Base-by-base conservation (phyloP, 805 yeast species). In the Diddensiella santjacobensis region DNA sequence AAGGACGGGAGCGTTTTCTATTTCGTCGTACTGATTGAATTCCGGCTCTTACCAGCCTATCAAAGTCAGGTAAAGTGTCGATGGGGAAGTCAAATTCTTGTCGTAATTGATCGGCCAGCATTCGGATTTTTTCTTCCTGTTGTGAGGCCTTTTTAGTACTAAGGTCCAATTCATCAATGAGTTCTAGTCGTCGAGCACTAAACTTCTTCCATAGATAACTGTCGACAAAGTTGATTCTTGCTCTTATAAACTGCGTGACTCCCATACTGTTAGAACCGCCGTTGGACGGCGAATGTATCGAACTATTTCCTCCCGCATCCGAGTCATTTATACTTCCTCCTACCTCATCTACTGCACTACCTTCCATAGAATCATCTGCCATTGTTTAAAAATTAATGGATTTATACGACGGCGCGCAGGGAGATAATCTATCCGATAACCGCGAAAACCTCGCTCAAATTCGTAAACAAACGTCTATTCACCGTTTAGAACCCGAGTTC, bases 11-110 rank as follows among this genome's bases (percentile, higher is more conserved):
- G 18, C 63, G 47, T 40, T 58, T 58, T 51, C 96, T 74, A 64
- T 91, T 91, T 55, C 99, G 72, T 53, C 98, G 71, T 1, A 87
- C 97, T 44, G 95, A 83, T 66, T 91, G 99, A 22, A 91, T 83
- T 1, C 96, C 98, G 6, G 96, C 95, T 31, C 96, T 72, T 0
- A 93, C 97, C 30, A 91, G 73, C 63, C 84, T 86, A 65, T 89
- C 96, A 63, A 91, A 91, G 55, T 93, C 98, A 1, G 71, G 66
- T 22, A 80, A 68, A 11, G 79, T 73, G 3, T 73, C 75, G 1
- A 66, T 67, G 1, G 83, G 77, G 62, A 81, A 90, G 3, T 80
- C 79, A 59, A 87, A 93, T 67, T 93, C 99, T 1, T 74, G 71
- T 58, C 95, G 71, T 40, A 91, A 70, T 2, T 84, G 75, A 42